Conservation (phyloP, 2,329 filamentous ascomycete genomes). For the Colletotrichum siamense region DNA sequence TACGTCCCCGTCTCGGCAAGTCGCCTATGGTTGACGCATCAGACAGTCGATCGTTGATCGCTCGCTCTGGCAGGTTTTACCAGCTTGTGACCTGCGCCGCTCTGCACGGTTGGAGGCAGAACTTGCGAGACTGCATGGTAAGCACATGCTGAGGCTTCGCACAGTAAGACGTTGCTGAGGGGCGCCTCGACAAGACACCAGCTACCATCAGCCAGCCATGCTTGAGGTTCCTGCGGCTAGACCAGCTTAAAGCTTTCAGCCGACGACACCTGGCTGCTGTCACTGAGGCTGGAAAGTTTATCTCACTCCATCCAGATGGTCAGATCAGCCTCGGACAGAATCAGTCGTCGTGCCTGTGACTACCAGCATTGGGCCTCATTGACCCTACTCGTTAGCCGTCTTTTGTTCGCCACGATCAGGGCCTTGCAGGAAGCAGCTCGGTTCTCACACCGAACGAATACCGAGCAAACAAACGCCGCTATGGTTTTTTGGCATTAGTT, state of each 20-base stretch:
- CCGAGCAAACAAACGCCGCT: background rate
- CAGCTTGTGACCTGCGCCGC: background rate
- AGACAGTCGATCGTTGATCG: background rate
- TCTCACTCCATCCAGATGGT: background rate
- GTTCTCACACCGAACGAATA: background rate
- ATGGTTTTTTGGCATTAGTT: background rate
- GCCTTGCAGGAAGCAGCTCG: background rate
- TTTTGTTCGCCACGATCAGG: background rate
- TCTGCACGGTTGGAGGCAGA: background rate
- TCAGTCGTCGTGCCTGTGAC: background rate
- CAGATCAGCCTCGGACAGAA: background rate
- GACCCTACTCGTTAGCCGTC: background rate
- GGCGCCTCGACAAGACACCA: background rate
- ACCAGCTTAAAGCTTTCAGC: background rate
- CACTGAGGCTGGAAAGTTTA: background rate
- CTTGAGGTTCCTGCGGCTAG: background rate
- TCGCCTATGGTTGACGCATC: background rate
- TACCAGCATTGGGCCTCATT: background rate
- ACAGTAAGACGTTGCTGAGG: background rate
- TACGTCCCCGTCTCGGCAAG: slow-evolving; percentile 5
- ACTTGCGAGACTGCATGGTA: background rate
- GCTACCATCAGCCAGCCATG: background rate
- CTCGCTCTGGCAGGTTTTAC: background rate
- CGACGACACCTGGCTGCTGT: background rate
- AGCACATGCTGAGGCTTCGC: background rate